Conservation (phyloP, 371 early-diverging fungal genomes). For the Thermomucor indicae-seudaticae region DNA sequence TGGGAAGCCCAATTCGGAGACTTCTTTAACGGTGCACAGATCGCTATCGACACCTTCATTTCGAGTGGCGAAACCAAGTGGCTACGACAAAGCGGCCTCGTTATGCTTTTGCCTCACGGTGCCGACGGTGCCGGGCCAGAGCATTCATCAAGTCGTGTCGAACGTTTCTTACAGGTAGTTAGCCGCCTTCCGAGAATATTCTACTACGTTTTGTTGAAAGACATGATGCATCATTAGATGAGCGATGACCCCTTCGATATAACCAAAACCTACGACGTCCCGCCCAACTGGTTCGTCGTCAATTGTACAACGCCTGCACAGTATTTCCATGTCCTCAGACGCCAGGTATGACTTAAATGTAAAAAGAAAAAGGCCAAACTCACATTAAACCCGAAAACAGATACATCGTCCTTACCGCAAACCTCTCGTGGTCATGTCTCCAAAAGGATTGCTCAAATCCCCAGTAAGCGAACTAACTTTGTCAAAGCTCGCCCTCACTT, state of each 20-base stretch:
- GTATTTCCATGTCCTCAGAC: constrained; percentile 92
- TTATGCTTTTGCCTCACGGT: constrained; percentile 94
- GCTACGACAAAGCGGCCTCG: constrained; percentile 87
- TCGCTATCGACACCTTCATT: constrained; percentile 91
- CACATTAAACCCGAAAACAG: no score
- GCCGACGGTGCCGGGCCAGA: constrained; percentile 97
- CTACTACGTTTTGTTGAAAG: background rate
- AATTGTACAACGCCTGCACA: constrained; percentile 94
- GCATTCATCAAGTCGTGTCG: constrained; percentile 86
- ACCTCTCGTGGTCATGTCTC: constrained; percentile 26
- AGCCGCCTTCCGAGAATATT: background rate
- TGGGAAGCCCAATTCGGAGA: constrained; percentile 99
- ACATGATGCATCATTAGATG: constrained; percentile 42
- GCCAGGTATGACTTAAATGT: constrained; percentile 81
- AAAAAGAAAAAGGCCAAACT: constrained; percentile 91
- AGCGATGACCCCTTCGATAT: constrained; percentile 75
- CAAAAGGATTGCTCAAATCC: background rate
- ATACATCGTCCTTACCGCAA: constrained; percentile 74
- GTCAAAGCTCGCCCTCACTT: background rate
- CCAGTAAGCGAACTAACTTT: background rate
- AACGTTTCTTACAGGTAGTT: constrained; percentile 92
- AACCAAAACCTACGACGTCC: constrained; percentile 37
- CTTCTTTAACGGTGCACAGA: constrained; percentile 96
- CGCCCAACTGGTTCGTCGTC: constrained; percentile 91
- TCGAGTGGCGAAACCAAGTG: constrained; percentile 91